Base-by-base conservation (phyloP, 2,329 filamentous ascomycete species). In the Ophiosphaerella herpotricha region DNA sequence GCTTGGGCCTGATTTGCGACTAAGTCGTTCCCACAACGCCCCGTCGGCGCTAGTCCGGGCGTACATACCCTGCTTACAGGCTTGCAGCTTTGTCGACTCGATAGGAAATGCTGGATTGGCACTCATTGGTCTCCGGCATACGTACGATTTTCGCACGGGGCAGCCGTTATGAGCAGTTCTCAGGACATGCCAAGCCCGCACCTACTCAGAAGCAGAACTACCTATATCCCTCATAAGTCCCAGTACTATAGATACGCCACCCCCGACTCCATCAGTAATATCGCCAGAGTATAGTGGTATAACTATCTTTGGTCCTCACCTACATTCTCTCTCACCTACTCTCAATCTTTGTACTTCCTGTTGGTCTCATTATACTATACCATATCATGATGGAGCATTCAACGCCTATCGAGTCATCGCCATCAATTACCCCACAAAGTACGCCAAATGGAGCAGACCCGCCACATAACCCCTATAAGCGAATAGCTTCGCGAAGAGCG, bases 401-500 rank as follows among this genome's bases (percentile, higher is more conserved):
- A 33, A 43, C 44, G 9, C 55, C 51, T 24, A 50, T 50, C 16
- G 58, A 64, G 18, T 38, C 50, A 23, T 48, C 54, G 35, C 42
- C 52, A n/a, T 52, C 55, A 24, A 45, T 46, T 23, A 45, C 55
- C 49, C 34, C 53, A 24, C 53, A 57, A 40, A 52, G 43, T 41
- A 46, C 60, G 14, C 48, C 55, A 1, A 48, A 51, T 32, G 35
- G 48, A 46, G 47, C 52, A 40, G 21, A 51, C 13, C 39, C 55
- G 32, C 40, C 46, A 13, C 52, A 54, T 48, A 68, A 67, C 36
- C 67, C 65, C 1, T 72, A 72, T 43, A 56, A 64, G 14, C 64
- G 64, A 41, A 68, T 66, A 46, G 55, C 69, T 6, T 60, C 67
- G 38, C 59, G 68, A 50, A 60, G 70, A 63, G 65, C 69, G n/a